Evolutionary conservation across 352 stramenopile species (phyloP), one percentile per base, ranked within the genome.

Genomic region (Pythium phragmitis): DNA sequence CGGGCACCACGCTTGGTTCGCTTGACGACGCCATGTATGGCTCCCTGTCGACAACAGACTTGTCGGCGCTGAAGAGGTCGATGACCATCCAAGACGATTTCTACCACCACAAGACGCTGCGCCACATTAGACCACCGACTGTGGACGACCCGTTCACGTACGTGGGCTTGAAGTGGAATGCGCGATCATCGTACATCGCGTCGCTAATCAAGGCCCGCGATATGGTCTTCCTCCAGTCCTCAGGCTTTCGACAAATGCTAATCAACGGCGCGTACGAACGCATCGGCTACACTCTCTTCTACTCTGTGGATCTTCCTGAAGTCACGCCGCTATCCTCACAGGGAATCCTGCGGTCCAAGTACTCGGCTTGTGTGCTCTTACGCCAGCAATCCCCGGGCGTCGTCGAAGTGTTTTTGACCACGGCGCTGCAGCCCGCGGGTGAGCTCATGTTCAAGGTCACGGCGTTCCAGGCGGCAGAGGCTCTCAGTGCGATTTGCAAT

Each of bases 21-120:
- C 71, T 91, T 8, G 79, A 88, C 57, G 79, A 91, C 57, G 72
- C 81, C 51, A 85, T 88, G 70, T 88, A 84, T 52, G 79, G 79
- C 13, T 75, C 68, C 1, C 60, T 75, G 45, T 75, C 77, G 39
- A 48, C 59, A 63, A n/a, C 75, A 49, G 37, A 58, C 66, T 8
- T 50, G 50, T 13, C 66, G 2, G 63, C 83, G 51, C 79, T 79
- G 42, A 75, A 79, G 39, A 77, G 76, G 28, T 64, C 65, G 14
- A 49, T 57, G 4, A 34, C 50, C 21, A 57, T 79, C 19, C 66
- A 73, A 4, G 68, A 75, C 47, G 59, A 68, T 11, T 59, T 72
- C 14, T 39, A 46, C 48, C 54, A 66, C 45, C 16, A 58, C 69
- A 62, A 16, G 57, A 75, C 77, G 17, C 56, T 89, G 52, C 75